These are phyloP conservation scores for Aureobasidium sp. DNA, from an alignment of 2,329 filamentous ascomycete species.

Conservation along the genomic window DNA sequence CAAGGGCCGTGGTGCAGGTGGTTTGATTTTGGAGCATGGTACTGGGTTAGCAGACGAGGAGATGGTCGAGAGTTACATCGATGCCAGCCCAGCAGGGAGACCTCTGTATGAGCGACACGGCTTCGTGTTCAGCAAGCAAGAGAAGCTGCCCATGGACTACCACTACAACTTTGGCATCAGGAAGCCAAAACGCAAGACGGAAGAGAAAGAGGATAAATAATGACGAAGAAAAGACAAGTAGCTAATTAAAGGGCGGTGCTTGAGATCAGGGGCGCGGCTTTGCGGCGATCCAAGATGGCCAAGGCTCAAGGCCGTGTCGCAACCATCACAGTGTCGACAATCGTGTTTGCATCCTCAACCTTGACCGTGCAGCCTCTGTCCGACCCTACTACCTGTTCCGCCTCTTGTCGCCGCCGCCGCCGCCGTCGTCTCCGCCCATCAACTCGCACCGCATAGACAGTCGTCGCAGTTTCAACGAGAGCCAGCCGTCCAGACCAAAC, in stretches of 20 bases:
- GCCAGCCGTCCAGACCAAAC: neutral
- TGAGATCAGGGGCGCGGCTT: neutral
- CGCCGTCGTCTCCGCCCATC: neutral
- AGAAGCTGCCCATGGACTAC: neutral
- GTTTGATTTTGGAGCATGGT: neutral
- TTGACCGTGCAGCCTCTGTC: neutral
- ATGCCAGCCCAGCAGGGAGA: neutral
- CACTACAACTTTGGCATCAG: neutral
- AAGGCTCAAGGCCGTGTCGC: neutral
- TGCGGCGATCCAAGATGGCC: neutral
- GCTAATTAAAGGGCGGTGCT: conserved; percentile 2
- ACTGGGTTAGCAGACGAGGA: neutral
- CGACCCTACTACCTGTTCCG: neutral
- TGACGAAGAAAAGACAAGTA: neutral
- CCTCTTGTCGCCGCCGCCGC: neutral
- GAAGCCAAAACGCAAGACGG: neutral
- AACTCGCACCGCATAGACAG: neutral
- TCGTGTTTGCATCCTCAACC: neutral
- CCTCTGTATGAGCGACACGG: neutral
- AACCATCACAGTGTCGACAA: neutral
- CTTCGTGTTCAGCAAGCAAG: neutral
- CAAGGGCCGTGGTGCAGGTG: neutral
- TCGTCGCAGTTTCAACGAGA: neutral
- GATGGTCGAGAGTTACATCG: neutral
- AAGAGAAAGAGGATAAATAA: neutral